phyloP scores from a whole-genome alignment of 768 basidiomycete species.

The Flagelloscypha sp. region DNA sequence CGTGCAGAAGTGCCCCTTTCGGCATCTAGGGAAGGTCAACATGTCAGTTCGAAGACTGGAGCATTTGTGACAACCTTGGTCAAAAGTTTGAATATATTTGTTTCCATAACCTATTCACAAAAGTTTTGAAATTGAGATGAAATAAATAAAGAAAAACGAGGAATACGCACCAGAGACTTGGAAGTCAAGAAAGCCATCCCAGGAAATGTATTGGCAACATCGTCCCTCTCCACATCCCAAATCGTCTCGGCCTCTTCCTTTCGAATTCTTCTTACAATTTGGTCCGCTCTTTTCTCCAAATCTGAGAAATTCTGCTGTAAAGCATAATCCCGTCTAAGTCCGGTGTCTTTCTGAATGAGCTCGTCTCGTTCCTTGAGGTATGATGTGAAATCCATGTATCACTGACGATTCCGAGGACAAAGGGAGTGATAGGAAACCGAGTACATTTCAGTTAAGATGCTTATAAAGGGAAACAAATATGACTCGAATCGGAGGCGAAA shows the following conservation, averaged over 20 bases:
- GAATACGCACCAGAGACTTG: constrained; percentile 14
- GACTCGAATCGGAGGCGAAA: no score
- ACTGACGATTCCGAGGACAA: no score
- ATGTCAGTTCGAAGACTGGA: no score
- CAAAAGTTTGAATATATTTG: constrained; percentile 53
- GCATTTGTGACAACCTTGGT: constrained; percentile 35
- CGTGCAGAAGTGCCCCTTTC: constrained; percentile 69
- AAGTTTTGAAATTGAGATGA: constrained; percentile 23
- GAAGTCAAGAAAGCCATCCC: constrained; percentile 77
- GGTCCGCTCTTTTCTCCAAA: constrained; percentile 47
- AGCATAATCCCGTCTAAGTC: no score
- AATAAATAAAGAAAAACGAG: not conserved
- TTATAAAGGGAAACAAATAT: no score
- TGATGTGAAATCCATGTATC: no score
- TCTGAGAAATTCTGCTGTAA: no score
- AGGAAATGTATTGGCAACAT: constrained; percentile 56
- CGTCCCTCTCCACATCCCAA: constrained; percentile 49
- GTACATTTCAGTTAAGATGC: no score
- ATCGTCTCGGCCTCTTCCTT: constrained; percentile 42
- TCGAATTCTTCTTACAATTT: constrained; percentile 46
- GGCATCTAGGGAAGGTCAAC: no score
- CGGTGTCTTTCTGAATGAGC: no score
- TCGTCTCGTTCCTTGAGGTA: no score
- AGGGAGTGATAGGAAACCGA: no score
- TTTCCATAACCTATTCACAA: constrained; percentile 49